These are phyloP conservation scores for Triangularia verruculosa DNA, from an alignment of 2,329 filamentous ascomycete genomes.

Conservation along the genomic window DNA sequence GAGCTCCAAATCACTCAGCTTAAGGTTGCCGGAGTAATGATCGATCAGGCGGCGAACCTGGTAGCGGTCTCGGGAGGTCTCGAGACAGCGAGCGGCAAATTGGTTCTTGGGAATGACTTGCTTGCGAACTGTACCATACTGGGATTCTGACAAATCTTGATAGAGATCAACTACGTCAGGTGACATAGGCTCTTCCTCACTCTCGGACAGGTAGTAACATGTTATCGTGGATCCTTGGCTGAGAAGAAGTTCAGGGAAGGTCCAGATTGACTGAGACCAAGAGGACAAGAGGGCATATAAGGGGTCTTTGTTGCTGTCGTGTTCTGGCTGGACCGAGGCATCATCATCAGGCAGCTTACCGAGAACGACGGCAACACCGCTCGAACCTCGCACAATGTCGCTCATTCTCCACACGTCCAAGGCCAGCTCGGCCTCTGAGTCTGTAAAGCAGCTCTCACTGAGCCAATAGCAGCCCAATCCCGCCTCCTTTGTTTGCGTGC, in stretches of 20 bases:
- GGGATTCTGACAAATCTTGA: background rate
- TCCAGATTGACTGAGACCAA: background rate
- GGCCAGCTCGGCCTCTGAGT: background rate
- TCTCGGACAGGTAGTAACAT: background rate
- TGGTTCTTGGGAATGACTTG: background rate
- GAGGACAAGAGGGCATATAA: background rate
- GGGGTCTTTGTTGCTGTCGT: background rate
- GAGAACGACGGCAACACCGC: background rate
- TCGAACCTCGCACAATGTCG: background rate
- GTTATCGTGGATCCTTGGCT: background rate
- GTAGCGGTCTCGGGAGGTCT: background rate
- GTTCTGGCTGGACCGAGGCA: background rate
- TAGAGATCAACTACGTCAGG: background rate
- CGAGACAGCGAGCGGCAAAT: background rate
- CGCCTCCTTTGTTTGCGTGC: background rate
- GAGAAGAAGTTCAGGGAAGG: background rate
- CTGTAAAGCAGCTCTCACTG: background rate
- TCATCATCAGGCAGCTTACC: background rate
- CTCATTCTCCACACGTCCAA: background rate
- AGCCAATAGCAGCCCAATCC: background rate
- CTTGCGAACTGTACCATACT: background rate
- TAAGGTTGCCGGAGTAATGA: background rate
- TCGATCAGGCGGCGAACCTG: background rate
- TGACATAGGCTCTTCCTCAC: background rate
- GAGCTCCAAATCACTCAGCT: background rate